phyloP scores from a whole-genome alignment of 768 basidiomycete genomes.

The Leccinum subtestaceum region DNA sequence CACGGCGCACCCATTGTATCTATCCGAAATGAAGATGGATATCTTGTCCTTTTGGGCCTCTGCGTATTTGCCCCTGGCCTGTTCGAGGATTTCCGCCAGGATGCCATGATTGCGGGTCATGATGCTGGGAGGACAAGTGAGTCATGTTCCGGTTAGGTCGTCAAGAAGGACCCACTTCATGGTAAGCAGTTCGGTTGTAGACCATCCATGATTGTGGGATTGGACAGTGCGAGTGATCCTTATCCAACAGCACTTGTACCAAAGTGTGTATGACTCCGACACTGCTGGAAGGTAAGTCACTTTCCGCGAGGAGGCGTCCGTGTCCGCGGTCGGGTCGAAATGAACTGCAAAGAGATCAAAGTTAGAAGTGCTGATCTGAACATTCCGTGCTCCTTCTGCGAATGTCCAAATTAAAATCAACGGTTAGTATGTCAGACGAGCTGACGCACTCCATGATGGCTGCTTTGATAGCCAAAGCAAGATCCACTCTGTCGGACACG shows the following conservation, averaged over 20 bases:
- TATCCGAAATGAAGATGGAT: slow-evolving; percentile 50
- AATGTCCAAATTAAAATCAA: background rate
- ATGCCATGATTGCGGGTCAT: slow-evolving; percentile 43
- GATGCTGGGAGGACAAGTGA: slow-evolving; percentile 38
- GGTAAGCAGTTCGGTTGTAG: slow-evolving; percentile 19
- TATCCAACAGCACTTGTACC: slow-evolving; percentile 35
- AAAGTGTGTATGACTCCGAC: slow-evolving; percentile 35
- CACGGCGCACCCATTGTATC: slow-evolving; percentile 35
- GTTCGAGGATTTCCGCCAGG: slow-evolving; percentile 51
- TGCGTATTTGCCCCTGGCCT: slow-evolving; percentile 51
- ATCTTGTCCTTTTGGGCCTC: slow-evolving; percentile 52
- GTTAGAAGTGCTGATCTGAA: slow-evolving; percentile 47
- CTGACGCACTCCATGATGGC: slow-evolving; percentile 52
- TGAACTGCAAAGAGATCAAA: slow-evolving; percentile 33
- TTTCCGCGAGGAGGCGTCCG: slow-evolving; percentile 24
- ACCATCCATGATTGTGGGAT: slow-evolving; percentile 17
- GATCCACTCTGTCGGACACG: slow-evolving; percentile 53
- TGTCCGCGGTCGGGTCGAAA: slow-evolving; percentile 22
- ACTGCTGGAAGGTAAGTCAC: slow-evolving; percentile 34
- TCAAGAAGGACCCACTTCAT: slow-evolving; percentile 17
- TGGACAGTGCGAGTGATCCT: slow-evolving; percentile 22
- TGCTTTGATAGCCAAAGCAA: slow-evolving; percentile 66
- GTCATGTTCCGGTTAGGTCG: background rate
- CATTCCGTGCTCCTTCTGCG: slow-evolving; percentile 42
- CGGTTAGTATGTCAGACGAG: background rate